Percentiles rank a stretch among this genome's conserved stretches.
These are phyloP conservation scores for Excoecaria agallocha DNA, from an alignment of 345 rosid genomes.

Conservation along the genomic window DNA sequence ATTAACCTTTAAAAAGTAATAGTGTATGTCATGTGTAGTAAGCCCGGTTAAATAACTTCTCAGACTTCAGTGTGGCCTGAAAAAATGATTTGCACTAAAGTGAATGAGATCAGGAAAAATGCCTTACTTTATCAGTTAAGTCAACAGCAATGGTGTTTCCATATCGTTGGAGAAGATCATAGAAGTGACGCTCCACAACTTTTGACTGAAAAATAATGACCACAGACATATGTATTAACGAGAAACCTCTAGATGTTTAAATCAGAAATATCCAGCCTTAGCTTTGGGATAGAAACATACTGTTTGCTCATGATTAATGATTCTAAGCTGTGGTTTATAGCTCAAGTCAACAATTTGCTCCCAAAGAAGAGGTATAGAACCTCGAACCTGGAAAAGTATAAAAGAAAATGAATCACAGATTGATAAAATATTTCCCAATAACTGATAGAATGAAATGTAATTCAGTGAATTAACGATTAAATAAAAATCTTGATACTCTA, in stretches of 20 bases:
- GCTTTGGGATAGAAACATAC: slow-evolving; percentile 35
- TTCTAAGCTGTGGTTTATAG: slow-evolving; percentile 75
- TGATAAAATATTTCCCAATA: neutral
- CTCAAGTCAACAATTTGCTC: slow-evolving; percentile 98
- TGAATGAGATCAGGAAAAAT: slow-evolving; percentile 17
- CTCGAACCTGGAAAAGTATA: slow-evolving; percentile 61
- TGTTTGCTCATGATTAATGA: slow-evolving; percentile 63
- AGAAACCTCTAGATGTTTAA: slow-evolving; percentile 18
- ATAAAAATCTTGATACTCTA: neutral
- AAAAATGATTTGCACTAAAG: neutral
- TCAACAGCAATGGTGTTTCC: slow-evolving; percentile 72
- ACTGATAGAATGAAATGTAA: neutral
- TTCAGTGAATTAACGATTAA: neutral
- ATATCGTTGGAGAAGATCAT: slow-evolving; percentile 81
- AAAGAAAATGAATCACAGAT: slow-evolving; percentile 8
- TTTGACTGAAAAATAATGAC: slow-evolving; percentile 49
- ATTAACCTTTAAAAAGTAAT: slow-evolving; percentile 11
- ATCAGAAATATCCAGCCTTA: slow-evolving; percentile 1
- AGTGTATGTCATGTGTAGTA: slow-evolving; percentile 3
- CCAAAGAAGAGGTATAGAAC: slow-evolving; percentile 97
- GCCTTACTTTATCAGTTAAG: slow-evolving; percentile 72
- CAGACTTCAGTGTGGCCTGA: neutral
- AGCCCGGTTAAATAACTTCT: slow-evolving; percentile 8
- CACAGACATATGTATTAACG: slow-evolving; percentile 14
- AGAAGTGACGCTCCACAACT: slow-evolving; percentile 85